A percentile compares a stretch with the other conserved stretches of the same genome.
These are phyloP conservation scores for Alternaria angustiovoidea DNA, from an alignment of 2,329 filamentous ascomycete species.

Conservation along the genomic window DNA sequence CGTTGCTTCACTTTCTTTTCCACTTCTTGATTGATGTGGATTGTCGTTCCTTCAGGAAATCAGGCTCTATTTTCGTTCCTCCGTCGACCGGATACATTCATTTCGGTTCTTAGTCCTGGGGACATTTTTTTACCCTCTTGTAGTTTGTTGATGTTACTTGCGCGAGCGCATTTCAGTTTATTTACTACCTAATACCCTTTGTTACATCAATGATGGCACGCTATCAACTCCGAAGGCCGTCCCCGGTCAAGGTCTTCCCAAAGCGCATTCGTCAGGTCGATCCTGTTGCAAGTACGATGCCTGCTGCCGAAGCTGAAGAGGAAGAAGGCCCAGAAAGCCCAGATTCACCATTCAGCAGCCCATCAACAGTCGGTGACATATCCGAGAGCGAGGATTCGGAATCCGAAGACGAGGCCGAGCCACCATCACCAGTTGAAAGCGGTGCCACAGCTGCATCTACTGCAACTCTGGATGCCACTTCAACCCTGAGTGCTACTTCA, in stretches of 20 bases:
- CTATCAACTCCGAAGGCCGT: slow-evolving; percentile 39
- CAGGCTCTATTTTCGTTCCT: slow-evolving; percentile 29
- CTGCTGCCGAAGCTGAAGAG: slow-evolving; percentile 6
- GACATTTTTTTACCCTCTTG: slow-evolving; percentile 26
- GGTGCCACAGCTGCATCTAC: slow-evolving; percentile 1
- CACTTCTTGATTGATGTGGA: slow-evolving; percentile 27
- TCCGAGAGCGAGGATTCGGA: slow-evolving; percentile 12
- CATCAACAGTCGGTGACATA: slow-evolving; percentile 10
- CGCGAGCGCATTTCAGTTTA: slow-evolving; percentile 12
- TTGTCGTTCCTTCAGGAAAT: slow-evolving; percentile 17
- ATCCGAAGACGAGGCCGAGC: slow-evolving; percentile 23
- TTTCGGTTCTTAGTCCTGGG: slow-evolving; percentile 40
- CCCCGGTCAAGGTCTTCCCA: slow-evolving; percentile 33
- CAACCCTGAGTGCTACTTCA: neutral
- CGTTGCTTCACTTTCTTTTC: slow-evolving; percentile 25
- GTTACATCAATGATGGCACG: slow-evolving; percentile 31
- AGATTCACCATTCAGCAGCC: slow-evolving; percentile 32
- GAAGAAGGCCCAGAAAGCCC: slow-evolving; percentile 33
- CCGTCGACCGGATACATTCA: slow-evolving; percentile 44
- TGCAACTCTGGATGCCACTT: neutral
- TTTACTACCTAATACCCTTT: slow-evolving; percentile 20
- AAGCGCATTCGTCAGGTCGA: slow-evolving; percentile 32
- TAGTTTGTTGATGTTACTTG: slow-evolving; percentile 12
- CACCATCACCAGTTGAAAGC: slow-evolving; percentile 19
- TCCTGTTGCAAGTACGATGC: slow-evolving; percentile 17